These are phyloP conservation scores for Ormosia semicastrata DNA, from an alignment of 306 rosid species.

Conservation along the genomic window DNA sequence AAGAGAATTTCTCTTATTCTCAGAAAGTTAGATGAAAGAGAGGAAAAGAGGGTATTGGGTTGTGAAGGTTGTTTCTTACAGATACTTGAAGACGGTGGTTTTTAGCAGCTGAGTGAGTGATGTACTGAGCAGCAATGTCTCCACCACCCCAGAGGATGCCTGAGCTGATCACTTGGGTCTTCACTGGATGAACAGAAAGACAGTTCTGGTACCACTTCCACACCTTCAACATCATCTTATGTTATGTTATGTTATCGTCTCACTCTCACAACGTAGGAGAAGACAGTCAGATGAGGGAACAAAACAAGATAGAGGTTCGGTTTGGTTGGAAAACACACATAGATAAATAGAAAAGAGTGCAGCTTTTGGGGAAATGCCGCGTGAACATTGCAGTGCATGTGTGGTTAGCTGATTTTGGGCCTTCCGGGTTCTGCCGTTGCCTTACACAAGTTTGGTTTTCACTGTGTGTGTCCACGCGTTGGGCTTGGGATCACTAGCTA, in stretches of 20 bases:
- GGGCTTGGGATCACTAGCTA: background rate
- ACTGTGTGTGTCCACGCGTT: background rate
- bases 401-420: background rate
- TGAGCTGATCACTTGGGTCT: constrained; percentile 77
- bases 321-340: no score
- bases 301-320: no score
- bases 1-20: background rate
- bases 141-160: constrained; percentile 74
- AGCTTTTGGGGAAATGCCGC: no score
- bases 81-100: constrained; percentile 40
- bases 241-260: no score
- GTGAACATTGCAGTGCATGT: no score
- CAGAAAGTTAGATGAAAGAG: background rate
- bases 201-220: constrained; percentile 86
- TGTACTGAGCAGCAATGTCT: constrained; percentile 73
- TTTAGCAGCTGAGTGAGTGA: constrained; percentile 54
- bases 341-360: no score
- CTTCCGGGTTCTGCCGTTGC: no score
- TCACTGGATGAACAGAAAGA: constrained; percentile 67
- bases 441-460: no score
- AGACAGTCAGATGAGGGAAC: no score
- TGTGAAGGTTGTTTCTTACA: constrained; percentile 26
- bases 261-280: no score
- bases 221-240: constrained; percentile 38
- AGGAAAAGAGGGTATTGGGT: background rate